A percentile compares a stretch with the other conserved stretches of the same genome.
Conservation (phyloP, 768 basidiomycete genomes). For the Melanogaster broomeanus region DNA sequence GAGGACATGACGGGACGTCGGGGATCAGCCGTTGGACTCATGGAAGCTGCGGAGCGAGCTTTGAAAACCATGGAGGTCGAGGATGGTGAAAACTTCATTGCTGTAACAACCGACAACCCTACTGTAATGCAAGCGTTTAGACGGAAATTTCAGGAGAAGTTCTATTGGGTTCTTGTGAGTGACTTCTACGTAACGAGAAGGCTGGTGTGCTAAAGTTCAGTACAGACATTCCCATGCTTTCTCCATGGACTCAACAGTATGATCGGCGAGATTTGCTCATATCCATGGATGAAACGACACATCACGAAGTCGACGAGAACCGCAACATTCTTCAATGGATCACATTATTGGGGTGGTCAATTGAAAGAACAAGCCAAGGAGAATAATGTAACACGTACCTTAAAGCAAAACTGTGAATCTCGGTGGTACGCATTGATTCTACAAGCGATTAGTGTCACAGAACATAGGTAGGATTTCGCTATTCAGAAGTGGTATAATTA, state of each 20-base stretch:
- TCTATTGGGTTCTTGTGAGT: slow-evolving; percentile 16
- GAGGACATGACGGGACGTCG: slow-evolving; percentile 27
- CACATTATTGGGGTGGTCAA: slow-evolving; percentile 41
- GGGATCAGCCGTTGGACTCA: slow-evolving; percentile 22
- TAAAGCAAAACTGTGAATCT: too few relatives aligned
- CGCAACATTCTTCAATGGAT: too few relatives aligned
- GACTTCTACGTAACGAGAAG: too few relatives aligned
- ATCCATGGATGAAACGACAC: slow-evolving; percentile 17
- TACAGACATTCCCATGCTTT: slow-evolving; percentile 22
- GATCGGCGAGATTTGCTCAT: slow-evolving; percentile 29
- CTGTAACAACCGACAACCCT: slow-evolving; percentile 35
- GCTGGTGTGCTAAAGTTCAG: too few relatives aligned
- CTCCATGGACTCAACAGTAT: slow-evolving; percentile 31
- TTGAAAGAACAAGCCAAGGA: slow-evolving; percentile 14
- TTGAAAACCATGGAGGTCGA: slow-evolving; percentile 20
- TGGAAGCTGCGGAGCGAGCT: slow-evolving; percentile 17
- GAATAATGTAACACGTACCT: slow-evolving; percentile 10
- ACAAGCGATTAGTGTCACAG: slow-evolving; percentile 22
- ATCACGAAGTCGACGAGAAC: slow-evolving; percentile 23
- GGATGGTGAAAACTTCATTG: slow-evolving; percentile 22
- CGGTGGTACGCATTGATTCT: slow-evolving; percentile 27
- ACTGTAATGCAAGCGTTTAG: slow-evolving; percentile 33
- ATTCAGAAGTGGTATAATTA: neutral
- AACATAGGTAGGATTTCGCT: neutral
- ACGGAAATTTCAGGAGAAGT: slow-evolving; percentile 19